Conservation (phyloP, 2,329 filamentous ascomycete species). For the Didymella arachidicola region DNA sequence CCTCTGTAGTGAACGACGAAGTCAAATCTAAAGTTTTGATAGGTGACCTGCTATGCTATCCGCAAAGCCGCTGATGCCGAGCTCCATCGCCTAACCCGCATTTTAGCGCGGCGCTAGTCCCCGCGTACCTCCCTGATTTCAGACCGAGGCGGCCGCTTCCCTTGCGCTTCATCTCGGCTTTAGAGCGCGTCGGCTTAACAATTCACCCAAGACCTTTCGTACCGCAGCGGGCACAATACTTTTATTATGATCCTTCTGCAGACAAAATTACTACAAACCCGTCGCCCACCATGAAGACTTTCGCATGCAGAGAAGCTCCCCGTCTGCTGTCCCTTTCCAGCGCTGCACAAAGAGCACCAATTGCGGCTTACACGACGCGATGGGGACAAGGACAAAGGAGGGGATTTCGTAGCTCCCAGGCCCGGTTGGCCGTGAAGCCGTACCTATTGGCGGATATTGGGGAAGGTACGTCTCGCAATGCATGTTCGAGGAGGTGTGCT, state of each 20-base stretch:
- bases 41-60: neutral
- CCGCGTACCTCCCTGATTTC: conserved; percentile 28
- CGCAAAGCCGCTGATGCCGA: neutral
- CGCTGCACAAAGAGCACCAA: conserved; percentile 32
- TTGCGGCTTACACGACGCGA: conserved; percentile 30
- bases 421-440: conserved; percentile 69
- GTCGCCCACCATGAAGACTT: conserved; percentile 40
- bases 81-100: conserved; percentile 28
- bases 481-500: neutral
- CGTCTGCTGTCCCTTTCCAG: conserved; percentile 38
- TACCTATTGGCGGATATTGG: conserved; percentile 86
- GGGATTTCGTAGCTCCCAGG: conserved; percentile 51
- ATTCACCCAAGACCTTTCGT: conserved; percentile 15
- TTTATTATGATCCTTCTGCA: conserved; percentile 35
- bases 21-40: neutral
- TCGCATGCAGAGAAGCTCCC: conserved; percentile 42
- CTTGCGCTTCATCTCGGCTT: conserved; percentile 4
- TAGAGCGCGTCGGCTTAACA: conserved; percentile 16
- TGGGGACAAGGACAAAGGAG: conserved; percentile 38
- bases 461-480: conserved; percentile 65
- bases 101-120: conserved; percentile 21
- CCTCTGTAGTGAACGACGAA: neutral
- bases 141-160: conserved; percentile 20
- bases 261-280: conserved; percentile 19
- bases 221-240: conserved; percentile 31